Evolutionary conservation across 164 flowering plant species (phyloP).

Genomic region (Annona cherimola): DNA sequence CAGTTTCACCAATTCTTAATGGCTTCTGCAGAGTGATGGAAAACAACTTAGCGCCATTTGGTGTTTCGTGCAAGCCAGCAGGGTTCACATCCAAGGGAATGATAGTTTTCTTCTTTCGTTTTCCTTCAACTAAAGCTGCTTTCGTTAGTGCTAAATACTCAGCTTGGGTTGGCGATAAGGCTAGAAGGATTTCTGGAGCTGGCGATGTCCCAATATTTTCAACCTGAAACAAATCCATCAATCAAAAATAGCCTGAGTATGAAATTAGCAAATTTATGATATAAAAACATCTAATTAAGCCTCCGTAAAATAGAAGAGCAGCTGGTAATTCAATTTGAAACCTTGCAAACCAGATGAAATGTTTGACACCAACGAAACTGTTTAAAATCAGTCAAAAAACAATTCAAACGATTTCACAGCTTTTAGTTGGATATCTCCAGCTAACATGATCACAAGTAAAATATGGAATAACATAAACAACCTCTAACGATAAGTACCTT

Average conservation of each 20-base stretch:
- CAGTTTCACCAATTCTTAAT: slow-evolving; percentile 48
- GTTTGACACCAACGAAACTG: not conserved
- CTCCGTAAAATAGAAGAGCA: too few species aligned
- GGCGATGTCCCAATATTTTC: slow-evolving; percentile 65
- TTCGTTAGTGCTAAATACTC: slow-evolving; percentile 60
- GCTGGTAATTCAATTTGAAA: not conserved
- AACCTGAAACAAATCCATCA: slow-evolving; percentile 41
- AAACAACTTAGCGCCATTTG: slow-evolving; percentile 61
- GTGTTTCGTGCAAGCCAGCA: slow-evolving; percentile 47
- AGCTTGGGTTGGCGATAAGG: slow-evolving; percentile 70
- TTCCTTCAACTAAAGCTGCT: slow-evolving; percentile 56
- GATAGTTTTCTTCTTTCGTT: slow-evolving; percentile 67
- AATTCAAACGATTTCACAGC: not conserved
- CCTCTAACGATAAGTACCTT: slow-evolving; percentile 46
- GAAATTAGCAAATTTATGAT: not conserved
- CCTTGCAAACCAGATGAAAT: not conserved
- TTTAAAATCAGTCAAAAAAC: not conserved
- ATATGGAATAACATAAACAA: not conserved
- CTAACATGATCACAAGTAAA: not conserved
- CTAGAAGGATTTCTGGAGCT: slow-evolving; percentile 69
- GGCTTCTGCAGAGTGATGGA: slow-evolving; percentile 54
- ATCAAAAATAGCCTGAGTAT: not conserved
- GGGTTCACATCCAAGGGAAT: slow-evolving; percentile 66
- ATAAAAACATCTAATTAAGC: too few species aligned
- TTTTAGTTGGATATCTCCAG: not conserved